Evolutionary conservation across 768 basidiomycete genomes (phyloP), one percentile per base, ranked within the genome.

Genomic region (Xerocomellus chrysenteron): DNA sequence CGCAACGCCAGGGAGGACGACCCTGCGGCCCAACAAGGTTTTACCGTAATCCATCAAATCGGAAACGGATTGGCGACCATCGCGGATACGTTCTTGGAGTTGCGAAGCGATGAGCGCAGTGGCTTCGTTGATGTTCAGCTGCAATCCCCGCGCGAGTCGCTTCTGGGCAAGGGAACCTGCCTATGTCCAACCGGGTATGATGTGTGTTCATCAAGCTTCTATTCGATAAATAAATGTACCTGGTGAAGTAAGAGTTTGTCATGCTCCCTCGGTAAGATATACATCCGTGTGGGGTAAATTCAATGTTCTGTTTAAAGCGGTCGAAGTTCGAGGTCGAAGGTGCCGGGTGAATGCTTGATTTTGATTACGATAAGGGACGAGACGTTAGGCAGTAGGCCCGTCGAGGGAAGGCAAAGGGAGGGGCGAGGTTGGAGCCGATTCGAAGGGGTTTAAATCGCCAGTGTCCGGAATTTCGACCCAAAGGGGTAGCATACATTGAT

Each of bases 21-120:
- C 96, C 47, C 92, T 75, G 32, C 92, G 78, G 2, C 96, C 95
- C 10, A 99, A 80, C 50, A 99, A 69, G 19, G 81, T 82, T 77
- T 94, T 98, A 8, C 97, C 97, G 64, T 90, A 78, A 47, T 92
- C 86, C 95, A 96, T 96, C n/a, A 99, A 75, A 59, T 98, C 84
- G 0, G 92, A 81, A 10, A 98, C 95, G 0, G 85, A 84, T 68
- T 94, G 81, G 16, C 73, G 69, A 4, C 95, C 96, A 88, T 98
- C 97, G 11, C 97, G 81, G 64, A 97, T 96, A 47, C 85, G 83
- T 71, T 98, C 96, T 64, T 98, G 96, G 2, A 98, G 82, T 64
- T 92, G 90, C n/a, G 84, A 85, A 2, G 94, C 87, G 60, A 99
- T 94, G 10, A 99, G 82, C 2, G 92, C 94, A 14, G 86, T 82